Evolutionary conservation across 2,329 filamentous ascomycete species (phyloP), one percentile per base, ranked within the genome.

Genomic region (Xylariaceae sp.): DNA sequence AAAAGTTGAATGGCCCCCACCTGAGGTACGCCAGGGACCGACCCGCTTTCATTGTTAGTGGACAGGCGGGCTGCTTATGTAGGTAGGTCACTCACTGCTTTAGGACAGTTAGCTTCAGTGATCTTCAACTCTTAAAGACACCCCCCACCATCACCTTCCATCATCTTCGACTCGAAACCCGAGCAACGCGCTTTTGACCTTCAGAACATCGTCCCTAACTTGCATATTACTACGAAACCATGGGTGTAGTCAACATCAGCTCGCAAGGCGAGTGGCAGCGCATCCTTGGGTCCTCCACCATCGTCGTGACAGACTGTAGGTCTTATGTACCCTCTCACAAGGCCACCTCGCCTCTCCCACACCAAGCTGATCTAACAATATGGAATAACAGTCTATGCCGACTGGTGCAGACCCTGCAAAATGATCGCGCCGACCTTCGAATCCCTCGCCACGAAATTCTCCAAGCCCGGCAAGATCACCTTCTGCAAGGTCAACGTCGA

Each of bases 401-500:
- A 94, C 70, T 95, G 89, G 88, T 97, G 90, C 67, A 86, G 85
- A 45, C 90, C 92, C 61, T 96, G 91, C 79, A 94, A 94, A 71
- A 80, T 85, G 64, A 94, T 97, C 55, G 88, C 88, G 40, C 92
- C 92, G 17, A 80, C 87, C 46, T 97, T 94, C 67, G 88, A 95
- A 63, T 82, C 85, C 58, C 83, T 97, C 47, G 81, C 90, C 38
- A 75, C 77, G 48, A 86, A 92, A 65, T 81, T 93, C 61, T 83
- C 89, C 39, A 83, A 89, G 55, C 84, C 89, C 14, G 85, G 85
- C 61, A 83, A 83, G 63, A 86, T 97, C 60, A 86, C 88, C 37
- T 98, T 97, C 65, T 83, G 82, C 62, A 97, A 95, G 71, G 82
- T 97, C 72, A 85, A 97, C 73, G 88, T 91, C 62, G 91, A 96